Percentiles rank a stretch among this genome's conserved stretches.
phyloP scores from a whole-genome alignment of 2,329 filamentous ascomycete species.

The Mycosphaerella arachidis region DNA sequence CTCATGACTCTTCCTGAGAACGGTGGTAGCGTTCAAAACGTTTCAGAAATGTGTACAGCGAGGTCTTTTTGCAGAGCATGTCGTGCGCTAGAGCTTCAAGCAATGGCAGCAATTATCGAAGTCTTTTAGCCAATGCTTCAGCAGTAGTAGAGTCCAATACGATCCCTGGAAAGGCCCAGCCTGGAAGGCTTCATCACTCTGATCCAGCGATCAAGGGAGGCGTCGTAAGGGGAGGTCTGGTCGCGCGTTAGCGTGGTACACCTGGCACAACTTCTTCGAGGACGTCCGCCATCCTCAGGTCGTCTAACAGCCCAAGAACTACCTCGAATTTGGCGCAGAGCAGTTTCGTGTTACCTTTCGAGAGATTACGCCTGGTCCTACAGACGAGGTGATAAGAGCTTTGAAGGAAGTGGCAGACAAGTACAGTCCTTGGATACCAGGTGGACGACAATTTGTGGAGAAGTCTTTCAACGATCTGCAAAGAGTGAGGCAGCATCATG shows the following conservation, averaged over 20 bases:
- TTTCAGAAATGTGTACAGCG: neutral
- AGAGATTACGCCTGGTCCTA: constrained; percentile 54
- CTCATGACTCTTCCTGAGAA: no score
- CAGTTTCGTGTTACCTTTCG: constrained; percentile 44
- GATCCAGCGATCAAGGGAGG: constrained; percentile 1
- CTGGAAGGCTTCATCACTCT: neutral
- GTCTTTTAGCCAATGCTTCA: neutral
- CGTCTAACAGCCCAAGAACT: neutral
- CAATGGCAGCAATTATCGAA: neutral
- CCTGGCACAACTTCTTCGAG: neutral
- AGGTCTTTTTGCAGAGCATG: neutral
- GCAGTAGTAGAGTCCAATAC: neutral
- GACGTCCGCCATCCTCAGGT: neutral
- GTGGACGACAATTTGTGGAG: constrained; percentile 64
- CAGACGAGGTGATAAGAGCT: constrained; percentile 62
- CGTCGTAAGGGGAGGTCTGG: constrained; percentile 1
- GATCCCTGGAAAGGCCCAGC: neutral
- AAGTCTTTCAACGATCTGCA: constrained; percentile 66
- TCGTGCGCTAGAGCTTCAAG: neutral
- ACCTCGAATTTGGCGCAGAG: constrained; percentile 50
- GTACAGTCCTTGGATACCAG: constrained; percentile 68
- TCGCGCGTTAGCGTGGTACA: constrained; percentile 1
- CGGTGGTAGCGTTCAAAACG: neutral
- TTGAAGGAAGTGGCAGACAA: constrained; percentile 62
- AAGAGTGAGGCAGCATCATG: constrained; percentile 60